phyloP scores from a whole-genome alignment of 306 rosid genomes.

The Rosa chinensis region DNA sequence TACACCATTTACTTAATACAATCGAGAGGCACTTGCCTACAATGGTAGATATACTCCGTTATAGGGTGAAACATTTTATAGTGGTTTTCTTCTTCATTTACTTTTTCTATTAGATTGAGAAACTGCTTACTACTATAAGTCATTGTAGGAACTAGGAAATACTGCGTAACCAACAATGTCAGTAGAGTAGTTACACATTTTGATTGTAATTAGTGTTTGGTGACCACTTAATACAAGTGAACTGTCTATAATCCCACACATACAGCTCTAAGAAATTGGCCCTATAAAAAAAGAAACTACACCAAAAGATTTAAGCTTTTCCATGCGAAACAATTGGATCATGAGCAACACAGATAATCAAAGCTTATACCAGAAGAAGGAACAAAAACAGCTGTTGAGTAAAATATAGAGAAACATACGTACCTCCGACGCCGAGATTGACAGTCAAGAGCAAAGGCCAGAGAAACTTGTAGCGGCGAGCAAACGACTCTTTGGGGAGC shows the following conservation, averaged over 20 bases:
- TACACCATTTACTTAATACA: neutral
- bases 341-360: neutral
- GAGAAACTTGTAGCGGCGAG: slow-evolving; percentile 70
- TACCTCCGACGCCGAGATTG: slow-evolving; percentile 87
- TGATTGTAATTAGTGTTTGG: neutral
- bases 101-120: neutral
- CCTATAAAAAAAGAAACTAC: neutral
- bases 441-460: slow-evolving; percentile 87
- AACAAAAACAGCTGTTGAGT: neutral
- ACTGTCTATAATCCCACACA: too few relatives aligned
- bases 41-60: neutral
- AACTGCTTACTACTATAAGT: too few relatives aligned
- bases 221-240: too few relatives aligned
- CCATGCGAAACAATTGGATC: neutral
- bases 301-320: neutral
- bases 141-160: neutral
- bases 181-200: neutral
- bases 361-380: neutral
- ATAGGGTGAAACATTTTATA: neutral
- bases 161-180: neutral
- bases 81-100: neutral
- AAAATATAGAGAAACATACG: slow-evolving; percentile 18
- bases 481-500: slow-evolving; percentile 65
- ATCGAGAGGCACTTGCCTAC: neutral
- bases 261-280: neutral